Evolutionary conservation across 2,329 filamentous ascomycete species (phyloP).

Genomic region (Xylaria polymorpha): DNA sequence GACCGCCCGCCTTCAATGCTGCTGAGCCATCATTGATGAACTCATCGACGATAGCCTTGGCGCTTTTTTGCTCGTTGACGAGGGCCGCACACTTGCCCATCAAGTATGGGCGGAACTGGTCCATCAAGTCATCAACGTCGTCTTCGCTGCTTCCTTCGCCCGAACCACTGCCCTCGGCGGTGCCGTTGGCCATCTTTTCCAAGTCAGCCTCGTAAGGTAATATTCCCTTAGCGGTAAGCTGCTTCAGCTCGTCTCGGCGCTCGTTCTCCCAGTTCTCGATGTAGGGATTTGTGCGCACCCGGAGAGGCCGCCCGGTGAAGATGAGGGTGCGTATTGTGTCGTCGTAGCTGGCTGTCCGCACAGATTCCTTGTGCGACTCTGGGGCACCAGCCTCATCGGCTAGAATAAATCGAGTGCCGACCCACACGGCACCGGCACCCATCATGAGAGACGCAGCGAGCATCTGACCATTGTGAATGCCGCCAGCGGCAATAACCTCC

Average conservation of each 20-base stretch:
- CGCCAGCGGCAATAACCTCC: slow-evolving; percentile 92
- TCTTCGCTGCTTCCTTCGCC: slow-evolving; percentile 72
- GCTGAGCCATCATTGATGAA: slow-evolving; percentile 84
- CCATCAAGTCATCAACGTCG: slow-evolving; percentile 85
- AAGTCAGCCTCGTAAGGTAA: slow-evolving; percentile 96
- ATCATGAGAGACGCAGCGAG: slow-evolving; percentile 92
- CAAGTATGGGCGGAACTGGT: slow-evolving; percentile 65
- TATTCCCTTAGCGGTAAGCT: slow-evolving; percentile 86
- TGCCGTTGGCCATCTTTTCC: slow-evolving; percentile 73
- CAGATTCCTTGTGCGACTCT: slow-evolving; percentile 93
- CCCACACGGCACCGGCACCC: slow-evolving; percentile 92
- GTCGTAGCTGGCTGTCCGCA: slow-evolving; percentile 89
- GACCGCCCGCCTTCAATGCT: slow-evolving; percentile 75
- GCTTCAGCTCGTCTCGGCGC: slow-evolving; percentile 88
- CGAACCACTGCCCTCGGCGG: slow-evolving; percentile 52
- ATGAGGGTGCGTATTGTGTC: slow-evolving; percentile 98
- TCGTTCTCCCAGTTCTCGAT: slow-evolving; percentile 97
- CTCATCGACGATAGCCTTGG: slow-evolving; percentile 94
- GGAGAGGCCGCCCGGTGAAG: slow-evolving; percentile 95
- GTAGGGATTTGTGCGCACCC: slow-evolving; percentile 93
- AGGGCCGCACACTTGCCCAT: slow-evolving; percentile 98
- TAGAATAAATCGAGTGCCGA: slow-evolving; percentile 95
- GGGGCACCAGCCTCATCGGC: slow-evolving; percentile 94
- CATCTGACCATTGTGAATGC: slow-evolving; percentile 91
- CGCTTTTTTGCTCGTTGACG: slow-evolving; percentile 90